Base-by-base conservation (phyloP, 164 flowering plant genomes). In the Aristolochia fimbriata region DNA sequence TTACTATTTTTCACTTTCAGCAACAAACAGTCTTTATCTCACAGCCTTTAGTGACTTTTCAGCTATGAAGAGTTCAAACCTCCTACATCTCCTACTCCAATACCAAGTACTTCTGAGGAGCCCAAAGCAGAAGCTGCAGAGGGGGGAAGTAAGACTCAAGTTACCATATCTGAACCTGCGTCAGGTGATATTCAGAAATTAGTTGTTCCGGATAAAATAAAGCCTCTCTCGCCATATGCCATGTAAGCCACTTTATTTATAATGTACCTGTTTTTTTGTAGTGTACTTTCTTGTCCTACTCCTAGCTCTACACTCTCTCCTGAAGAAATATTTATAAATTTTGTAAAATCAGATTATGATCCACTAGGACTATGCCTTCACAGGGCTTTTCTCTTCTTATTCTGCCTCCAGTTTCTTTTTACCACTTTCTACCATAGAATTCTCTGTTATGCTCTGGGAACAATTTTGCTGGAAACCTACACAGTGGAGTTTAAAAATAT, bases 51-150 rank as follows among this genome's bases (percentile, higher is more conserved):
- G 17, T 45, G 56, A 14, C 19, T 60, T 58, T 45, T 15, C 62
- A 73, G 78, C 21, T 76, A 76, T 60, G 77, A 60, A 43, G 86
- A 86, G 66, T 56, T 74, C 33, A 75, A 79, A 73, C 85, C 82
- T 19, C 86, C 80, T 21, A 65, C 75, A 60, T 73, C 81, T 62
- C 83, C 81, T 33, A 70, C 73, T 69, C 79, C 80, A 48, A 69
- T 61, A 8, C 71, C 74, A 63, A 72, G 75, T 60, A 65, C 59
- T 60, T 27, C 50, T 19, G 55, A 66, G 56, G 25, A 50, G 53
- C 14, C 31, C 61, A 47, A 50, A 50, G 4, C 4, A 54, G 25
- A 31, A 27, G 54, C 52, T 21, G 27, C 13, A 19, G 58, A 37
- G 41, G 55, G 25, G 57, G 67, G 47, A 50, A 22, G 73, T 57